A percentile compares a stretch with the other conserved stretches of the same genome.
Conservation (phyloP, 2,329 filamentous ascomycete species). For the Penicillium sp. region DNA sequence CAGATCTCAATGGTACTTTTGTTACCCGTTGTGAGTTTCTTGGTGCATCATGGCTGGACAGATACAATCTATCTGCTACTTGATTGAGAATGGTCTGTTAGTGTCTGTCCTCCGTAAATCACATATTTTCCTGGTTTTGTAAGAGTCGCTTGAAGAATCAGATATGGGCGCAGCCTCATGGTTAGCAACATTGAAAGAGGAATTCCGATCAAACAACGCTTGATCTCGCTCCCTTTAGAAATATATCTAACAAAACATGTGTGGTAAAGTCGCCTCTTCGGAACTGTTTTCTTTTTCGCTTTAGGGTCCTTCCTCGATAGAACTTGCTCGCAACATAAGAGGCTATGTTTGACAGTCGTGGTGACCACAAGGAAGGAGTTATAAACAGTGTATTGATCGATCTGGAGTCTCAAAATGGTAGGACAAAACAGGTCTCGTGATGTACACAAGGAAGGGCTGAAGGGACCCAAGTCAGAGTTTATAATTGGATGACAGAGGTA, state of each 20-base stretch:
- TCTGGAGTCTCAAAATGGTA: slow-evolving; percentile 10
- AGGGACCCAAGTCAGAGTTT: no score
- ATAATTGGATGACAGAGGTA: background rate
- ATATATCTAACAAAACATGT: no score
- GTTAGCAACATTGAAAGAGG: no score
- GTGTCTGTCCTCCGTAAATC: background rate
- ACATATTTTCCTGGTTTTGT: background rate
- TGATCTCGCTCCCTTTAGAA: no score
- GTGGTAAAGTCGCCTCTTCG: no score
- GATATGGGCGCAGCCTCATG: no score
- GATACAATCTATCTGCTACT: slow-evolving; percentile 13
- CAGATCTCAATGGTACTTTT: no score
- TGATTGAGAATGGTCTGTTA: slow-evolving; percentile 3
- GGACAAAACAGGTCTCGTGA: slow-evolving; percentile 7
- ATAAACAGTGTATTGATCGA: slow-evolving; percentile 9
- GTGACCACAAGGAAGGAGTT: slow-evolving; percentile 6
- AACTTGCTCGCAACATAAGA: background rate
- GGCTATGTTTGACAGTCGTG: slow-evolving; percentile 3
- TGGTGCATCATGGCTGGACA: slow-evolving; percentile 8
- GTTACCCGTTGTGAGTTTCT: slow-evolving; percentile 5
- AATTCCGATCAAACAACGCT: no score
- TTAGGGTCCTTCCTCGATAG: no score
- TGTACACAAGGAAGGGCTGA: slow-evolving; percentile 4
- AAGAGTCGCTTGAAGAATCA: no score
- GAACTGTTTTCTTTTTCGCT: background rate